A percentile compares a stretch with the other conserved stretches of the same genome.
These are phyloP conservation scores for Neonectria faginata DNA, from an alignment of 2,329 filamentous ascomycete genomes.

Conservation along the genomic window DNA sequence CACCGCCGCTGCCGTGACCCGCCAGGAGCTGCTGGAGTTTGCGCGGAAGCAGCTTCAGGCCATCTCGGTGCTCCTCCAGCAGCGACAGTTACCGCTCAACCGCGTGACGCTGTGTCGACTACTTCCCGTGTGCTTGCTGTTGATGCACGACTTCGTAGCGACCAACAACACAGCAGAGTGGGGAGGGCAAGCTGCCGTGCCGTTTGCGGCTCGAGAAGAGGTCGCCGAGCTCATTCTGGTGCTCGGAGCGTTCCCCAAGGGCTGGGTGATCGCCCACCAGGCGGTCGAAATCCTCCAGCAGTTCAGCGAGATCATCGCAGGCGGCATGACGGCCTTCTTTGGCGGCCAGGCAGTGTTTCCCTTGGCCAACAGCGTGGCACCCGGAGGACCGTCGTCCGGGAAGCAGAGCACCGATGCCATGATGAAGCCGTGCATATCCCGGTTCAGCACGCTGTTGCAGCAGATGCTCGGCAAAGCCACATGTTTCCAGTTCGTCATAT, in stretches of 20 bases:
- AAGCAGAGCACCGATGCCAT: constrained; percentile 36
- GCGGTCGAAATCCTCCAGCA: constrained; percentile 51
- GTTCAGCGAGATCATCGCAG: constrained; percentile 40
- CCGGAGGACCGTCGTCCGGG: constrained; percentile 10
- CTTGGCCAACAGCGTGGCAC: background rate
- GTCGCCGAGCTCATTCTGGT: constrained; percentile 50
- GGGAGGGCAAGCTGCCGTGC: constrained; percentile 29
- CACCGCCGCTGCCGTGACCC: constrained; percentile 46
- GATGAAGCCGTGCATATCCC: constrained; percentile 36
- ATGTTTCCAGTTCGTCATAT: constrained; percentile 43
- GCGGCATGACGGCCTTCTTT: constrained; percentile 36
- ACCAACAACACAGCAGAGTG: constrained; percentile 32
- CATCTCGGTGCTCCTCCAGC: constrained; percentile 55
- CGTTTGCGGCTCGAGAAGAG: constrained; percentile 51
- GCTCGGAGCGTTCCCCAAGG: constrained; percentile 53
- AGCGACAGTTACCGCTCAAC: constrained; percentile 58
- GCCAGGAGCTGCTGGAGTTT: constrained; percentile 52
- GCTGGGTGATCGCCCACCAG: constrained; percentile 51
- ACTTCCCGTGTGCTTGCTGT: constrained; percentile 52
- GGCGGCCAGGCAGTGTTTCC: constrained; percentile 33
- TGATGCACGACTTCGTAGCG: constrained; percentile 49
- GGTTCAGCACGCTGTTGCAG: constrained; percentile 46
- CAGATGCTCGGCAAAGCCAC: constrained; percentile 51
- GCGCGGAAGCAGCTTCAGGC: constrained; percentile 57
- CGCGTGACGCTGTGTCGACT: constrained; percentile 55